phyloP scores from a whole-genome alignment of 805 yeast species.

The Pichia nanzhaoensis region DNA sequence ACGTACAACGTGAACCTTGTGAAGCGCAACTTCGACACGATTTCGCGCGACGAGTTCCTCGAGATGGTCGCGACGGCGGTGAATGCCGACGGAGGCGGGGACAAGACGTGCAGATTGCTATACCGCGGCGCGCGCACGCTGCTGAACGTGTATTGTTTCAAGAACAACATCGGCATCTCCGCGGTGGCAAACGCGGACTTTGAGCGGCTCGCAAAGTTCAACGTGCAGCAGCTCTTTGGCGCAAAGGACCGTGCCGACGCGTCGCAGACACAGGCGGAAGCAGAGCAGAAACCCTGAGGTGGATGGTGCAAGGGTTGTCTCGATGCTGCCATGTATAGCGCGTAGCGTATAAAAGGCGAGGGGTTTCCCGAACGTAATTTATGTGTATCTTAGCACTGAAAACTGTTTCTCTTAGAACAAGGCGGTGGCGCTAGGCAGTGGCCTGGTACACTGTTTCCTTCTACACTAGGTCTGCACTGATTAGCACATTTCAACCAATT shows the following conservation, averaged over 20 bases:
- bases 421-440: background rate
- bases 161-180: slow-evolving; percentile 81
- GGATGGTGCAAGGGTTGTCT: too few relatives aligned
- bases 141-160: slow-evolving; percentile 81
- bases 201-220: slow-evolving; percentile 57
- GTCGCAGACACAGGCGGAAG: background rate
- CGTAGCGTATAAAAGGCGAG: background rate
- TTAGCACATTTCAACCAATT: slow-evolving; percentile 46
- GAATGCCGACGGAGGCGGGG: slow-evolving; percentile 16
- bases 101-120: slow-evolving; percentile 46
- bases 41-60: slow-evolving; percentile 70
- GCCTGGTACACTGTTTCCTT: background rate
- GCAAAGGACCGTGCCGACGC: background rate
- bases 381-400: too few relatives aligned
- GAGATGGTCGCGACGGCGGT: slow-evolving; percentile 37
- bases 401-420: too few relatives aligned
- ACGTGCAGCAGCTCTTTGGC: slow-evolving; percentile 73
- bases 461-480: slow-evolving; percentile 30
- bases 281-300: slow-evolving; percentile 1
- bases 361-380: too few relatives aligned
- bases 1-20: slow-evolving; percentile 78
- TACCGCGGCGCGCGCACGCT: slow-evolving; percentile 72
- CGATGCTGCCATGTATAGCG: too few relatives aligned
- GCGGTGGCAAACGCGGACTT: slow-evolving; percentile 56
- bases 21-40: slow-evolving; percentile 67